These are phyloP conservation scores for Metschnikowia anglica DNA, from an alignment of 805 yeast genomes.

Conservation along the genomic window DNA sequence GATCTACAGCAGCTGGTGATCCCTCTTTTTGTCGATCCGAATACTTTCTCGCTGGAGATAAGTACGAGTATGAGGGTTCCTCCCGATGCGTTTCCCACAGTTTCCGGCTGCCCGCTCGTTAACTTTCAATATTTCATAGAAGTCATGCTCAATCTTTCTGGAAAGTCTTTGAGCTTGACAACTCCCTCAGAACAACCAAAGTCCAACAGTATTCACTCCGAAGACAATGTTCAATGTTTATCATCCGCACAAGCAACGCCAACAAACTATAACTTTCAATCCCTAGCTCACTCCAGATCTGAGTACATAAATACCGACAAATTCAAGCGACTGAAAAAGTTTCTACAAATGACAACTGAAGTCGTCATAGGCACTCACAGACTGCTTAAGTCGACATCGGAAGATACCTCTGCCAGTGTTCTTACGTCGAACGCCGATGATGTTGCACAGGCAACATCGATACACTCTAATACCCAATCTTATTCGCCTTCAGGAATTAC, in stretches of 20 bases:
- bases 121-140: slow-evolving; percentile 84
- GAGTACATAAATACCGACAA: slow-evolving; percentile 75
- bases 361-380: slow-evolving; percentile 79
- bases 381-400: slow-evolving; percentile 23
- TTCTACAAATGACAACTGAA: slow-evolving; percentile 78
- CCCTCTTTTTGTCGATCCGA: slow-evolving; percentile 78
- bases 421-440: background rate
- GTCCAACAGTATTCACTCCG: slow-evolving; percentile 8
- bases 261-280: slow-evolving; percentile 25
- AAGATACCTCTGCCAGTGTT: background rate
- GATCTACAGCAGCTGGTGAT: slow-evolving; percentile 76
- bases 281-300: slow-evolving; percentile 29
- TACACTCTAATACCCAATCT: background rate
- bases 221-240: slow-evolving; percentile 11
- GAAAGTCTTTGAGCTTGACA: slow-evolving; percentile 44
- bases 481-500: background rate
- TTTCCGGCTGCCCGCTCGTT: slow-evolving; percentile 65
- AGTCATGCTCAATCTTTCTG: slow-evolving; percentile 76
- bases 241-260: slow-evolving; percentile 15
- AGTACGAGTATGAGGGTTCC: slow-evolving; percentile 72
- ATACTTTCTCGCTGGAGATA: slow-evolving; percentile 52
- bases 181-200: slow-evolving; percentile 20
- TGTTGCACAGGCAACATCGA: slow-evolving; percentile 1
- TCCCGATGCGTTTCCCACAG: slow-evolving; percentile 82
- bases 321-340: slow-evolving; percentile 71